Evolutionary conservation across 495 filamentous ascomycete species (phyloP), one percentile per base, ranked within the genome.

Genomic region (Annulohypoxylon stygium): DNA sequence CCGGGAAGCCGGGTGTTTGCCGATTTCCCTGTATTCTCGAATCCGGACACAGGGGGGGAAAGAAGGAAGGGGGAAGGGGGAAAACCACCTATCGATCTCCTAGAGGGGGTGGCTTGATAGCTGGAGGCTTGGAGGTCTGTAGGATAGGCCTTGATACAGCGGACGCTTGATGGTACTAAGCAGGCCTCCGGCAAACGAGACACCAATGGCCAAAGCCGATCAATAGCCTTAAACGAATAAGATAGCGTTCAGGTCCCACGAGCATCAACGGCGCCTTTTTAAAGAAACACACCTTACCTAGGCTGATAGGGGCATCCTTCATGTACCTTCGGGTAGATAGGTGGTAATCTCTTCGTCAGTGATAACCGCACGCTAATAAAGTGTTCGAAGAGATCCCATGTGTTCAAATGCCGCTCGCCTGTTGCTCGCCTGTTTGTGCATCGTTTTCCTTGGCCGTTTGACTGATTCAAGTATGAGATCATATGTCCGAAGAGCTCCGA

Each of bases 241-340:
- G 77, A 81, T 69, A 68, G 59, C 78, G 74, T 76, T 59, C 75
- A 78, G 47, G 64, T 72, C 59, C 81, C 83, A 84, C 83, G 83
- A 78, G 83, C 58, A 69, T 70, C 61, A 70, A 60, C 65, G 65
- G 43, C 16, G 69, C 61, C 59, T 33, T 67, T 60, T 66, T 59
- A 60, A 25, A 45, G 67, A 61, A 66, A 75, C 62, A 43, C 60
- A 69, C 66, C 71, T 58, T 70, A 60, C 20, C 51, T 33, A 33
- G 51, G 60, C 30, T 7, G 43, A 47, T 20, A 18, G n/a, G 43
- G 4, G 68, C 54, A 48, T 50, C 39, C 4, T 30, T 41, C 57
- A 54, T 70, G 62, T 53, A 71, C 5, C 30, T 30, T 30, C 30
- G 5, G 5, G 30, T 30, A 30, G 1, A 30, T 30, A 30, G 30